Evolutionary conservation across 805 yeast species (phyloP).

Genomic region (Kodamaea leandrae): DNA sequence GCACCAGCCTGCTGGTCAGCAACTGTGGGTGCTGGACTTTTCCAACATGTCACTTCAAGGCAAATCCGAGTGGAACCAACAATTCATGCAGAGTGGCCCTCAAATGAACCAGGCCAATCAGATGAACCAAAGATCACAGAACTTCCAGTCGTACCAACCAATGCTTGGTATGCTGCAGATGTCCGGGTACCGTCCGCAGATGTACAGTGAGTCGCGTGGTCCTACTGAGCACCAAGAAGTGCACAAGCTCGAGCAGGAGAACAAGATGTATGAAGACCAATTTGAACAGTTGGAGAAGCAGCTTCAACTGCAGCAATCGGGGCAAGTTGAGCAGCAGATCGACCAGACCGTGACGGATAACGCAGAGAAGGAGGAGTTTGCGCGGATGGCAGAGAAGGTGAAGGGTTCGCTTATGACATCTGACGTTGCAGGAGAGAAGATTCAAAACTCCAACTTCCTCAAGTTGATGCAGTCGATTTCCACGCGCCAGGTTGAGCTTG

Average conservation of each 20-base stretch:
- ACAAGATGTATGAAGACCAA: slow-evolving; percentile 26
- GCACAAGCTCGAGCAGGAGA: slow-evolving; percentile 27
- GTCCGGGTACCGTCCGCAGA: background rate
- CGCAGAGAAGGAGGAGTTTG: slow-evolving; percentile 35
- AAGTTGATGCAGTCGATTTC: slow-evolving; percentile 41
- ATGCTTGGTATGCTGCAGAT: background rate
- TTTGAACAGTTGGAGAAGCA: slow-evolving; percentile 31
- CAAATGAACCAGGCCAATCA: slow-evolving; percentile 6
- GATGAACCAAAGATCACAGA: background rate
- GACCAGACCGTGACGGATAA: slow-evolving; percentile 13
- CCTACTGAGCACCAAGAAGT: slow-evolving; percentile 28
- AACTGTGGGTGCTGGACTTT: slow-evolving; percentile 31
- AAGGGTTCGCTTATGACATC: slow-evolving; percentile 22
- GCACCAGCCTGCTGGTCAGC: slow-evolving; percentile 5
- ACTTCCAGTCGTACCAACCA: background rate
- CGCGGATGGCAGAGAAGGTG: slow-evolving; percentile 38
- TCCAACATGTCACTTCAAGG: slow-evolving; percentile 21
- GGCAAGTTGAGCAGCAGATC: slow-evolving; percentile 5
- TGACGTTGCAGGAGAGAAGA: slow-evolving; percentile 24
- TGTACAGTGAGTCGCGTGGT: slow-evolving; percentile 1
- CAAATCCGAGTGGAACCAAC: slow-evolving; percentile 25
- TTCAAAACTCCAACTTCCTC: slow-evolving; percentile 35
- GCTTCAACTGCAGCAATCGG: slow-evolving; percentile 21
- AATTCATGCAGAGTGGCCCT: no score
- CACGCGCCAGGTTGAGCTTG: slow-evolving; percentile 36